Evolutionary conservation across 2,329 filamentous ascomycete species (phyloP), one percentile per base, ranked within the genome.

Genomic region (Talaromyces sp.): DNA sequence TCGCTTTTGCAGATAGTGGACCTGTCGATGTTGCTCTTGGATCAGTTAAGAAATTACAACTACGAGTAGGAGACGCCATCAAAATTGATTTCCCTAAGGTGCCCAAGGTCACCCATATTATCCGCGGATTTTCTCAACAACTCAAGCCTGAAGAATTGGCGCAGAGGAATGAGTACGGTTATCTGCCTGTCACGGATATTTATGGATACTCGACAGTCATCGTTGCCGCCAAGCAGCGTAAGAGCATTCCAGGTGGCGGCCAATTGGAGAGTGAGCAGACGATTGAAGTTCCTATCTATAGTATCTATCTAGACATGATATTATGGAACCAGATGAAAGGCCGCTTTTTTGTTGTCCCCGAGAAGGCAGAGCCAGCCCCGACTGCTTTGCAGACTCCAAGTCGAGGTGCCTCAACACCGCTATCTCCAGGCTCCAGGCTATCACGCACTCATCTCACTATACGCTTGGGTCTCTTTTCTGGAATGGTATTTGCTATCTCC

Each of bases 401-500:
- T 9, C 75, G 79, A 54, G 72, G 70, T 50, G 71, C 76, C 13
- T 80, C 80, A 8, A 77, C 78, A 15, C 74, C 78, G 63, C 74
- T 74, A 41, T 84, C 84, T 1, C 84, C 85, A 1, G 76, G 75
- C 27, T 84, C 84, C 3, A 80, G 83, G 19, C 75, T 81, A 27
- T 81, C 82, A 7, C 80, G 83, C 66, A 74, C 69, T 61, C 65
- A 74, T 57, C 69, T 73, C 11, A 70, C 73, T 25, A 68, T 67
- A 67, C 69, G 54, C 3, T 72, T 70, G 19, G 80, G 81, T 2
- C 68, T 96, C 0, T 97, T 98, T 71, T 79, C 85, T 1, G 87
- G 89, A 49, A 97, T 97, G 93, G 87, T 87, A 0, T 97, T 98
- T 77, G 93, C 93, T 0, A 85, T 97, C 11, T 94, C 92, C 0